A percentile compares a stretch with the other conserved stretches of the same genome.
These are phyloP conservation scores for Hypoxylon rubiginosum DNA, from an alignment of 2,329 filamentous ascomycete genomes.

Conservation along the genomic window DNA sequence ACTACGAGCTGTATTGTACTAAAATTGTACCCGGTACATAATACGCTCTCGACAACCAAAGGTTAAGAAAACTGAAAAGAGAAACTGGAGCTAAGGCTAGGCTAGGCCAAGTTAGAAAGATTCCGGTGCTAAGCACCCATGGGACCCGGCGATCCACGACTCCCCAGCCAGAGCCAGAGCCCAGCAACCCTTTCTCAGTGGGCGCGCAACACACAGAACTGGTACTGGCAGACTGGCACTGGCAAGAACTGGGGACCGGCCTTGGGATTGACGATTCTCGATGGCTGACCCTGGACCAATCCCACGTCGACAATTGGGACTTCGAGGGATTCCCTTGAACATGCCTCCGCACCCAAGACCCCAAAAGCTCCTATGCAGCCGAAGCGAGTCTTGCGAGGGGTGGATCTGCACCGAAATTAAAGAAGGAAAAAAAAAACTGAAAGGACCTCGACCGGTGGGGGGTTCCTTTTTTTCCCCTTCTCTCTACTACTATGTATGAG, in stretches of 20 bases:
- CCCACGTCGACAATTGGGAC: conserved; percentile 38
- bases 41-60: too few species aligned
- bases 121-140: conserved; percentile 40
- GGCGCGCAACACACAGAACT: conserved; percentile 9
- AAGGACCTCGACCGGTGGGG: conserved; percentile 34
- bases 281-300: conserved; percentile 37
- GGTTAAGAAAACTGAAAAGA: neutral
- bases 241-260: conserved; percentile 12
- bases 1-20: too few species aligned
- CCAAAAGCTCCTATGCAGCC: conserved; percentile 39
- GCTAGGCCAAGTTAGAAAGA: conserved; percentile 34
- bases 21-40: too few species aligned
- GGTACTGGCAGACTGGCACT: conserved; percentile 12
- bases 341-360: conserved; percentile 40
- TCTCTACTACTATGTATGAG: neutral
- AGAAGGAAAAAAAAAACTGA: conserved; percentile 14
- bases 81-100: conserved; percentile 13
- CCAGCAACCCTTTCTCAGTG: conserved; percentile 17
- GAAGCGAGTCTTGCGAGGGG: conserved; percentile 41
- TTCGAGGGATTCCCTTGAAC: conserved; percentile 37
- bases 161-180: conserved; percentile 24
- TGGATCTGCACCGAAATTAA: conserved; percentile 45
- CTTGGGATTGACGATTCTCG: conserved; percentile 38
- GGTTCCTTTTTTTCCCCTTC: neutral
- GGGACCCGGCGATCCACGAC: conserved; percentile 40